Evolutionary conservation across 176 grass and related monocot genomes (phyloP).

Genomic region (Ampelocalamus luodianensis): DNA sequence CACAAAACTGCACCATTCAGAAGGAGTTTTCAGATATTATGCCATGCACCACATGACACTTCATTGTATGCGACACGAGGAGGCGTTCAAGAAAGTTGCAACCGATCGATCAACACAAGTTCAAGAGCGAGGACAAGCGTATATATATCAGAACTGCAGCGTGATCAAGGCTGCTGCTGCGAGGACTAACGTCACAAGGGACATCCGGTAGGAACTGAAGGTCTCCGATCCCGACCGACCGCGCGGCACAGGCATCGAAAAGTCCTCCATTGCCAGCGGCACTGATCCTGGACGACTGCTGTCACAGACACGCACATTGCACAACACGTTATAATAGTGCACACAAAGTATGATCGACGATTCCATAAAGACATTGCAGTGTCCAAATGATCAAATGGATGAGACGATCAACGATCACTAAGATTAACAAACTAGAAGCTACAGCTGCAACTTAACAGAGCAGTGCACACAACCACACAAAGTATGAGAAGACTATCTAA

Average conservation of each 20-base stretch:
- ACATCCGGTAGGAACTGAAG: neutral
- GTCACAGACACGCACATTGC: conserved; percentile 12
- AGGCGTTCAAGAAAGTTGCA: neutral
- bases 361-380: neutral
- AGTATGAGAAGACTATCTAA: neutral
- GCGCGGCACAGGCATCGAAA: neutral
- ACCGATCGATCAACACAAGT: neutral
- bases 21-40: neutral
- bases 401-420: neutral
- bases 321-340: neutral
- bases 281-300: conserved; percentile 28
- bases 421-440: neutral
- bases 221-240: neutral
- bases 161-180: conserved; percentile 23
- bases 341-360: neutral
- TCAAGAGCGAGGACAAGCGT: neutral
- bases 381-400: neutral
- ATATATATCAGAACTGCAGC: neutral
- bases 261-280: neutral
- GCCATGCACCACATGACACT: neutral
- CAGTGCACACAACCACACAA: neutral
- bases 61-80: neutral
- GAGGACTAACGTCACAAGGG: conserved; percentile 14
- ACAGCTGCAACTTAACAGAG: neutral
- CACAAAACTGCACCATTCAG: neutral